Base-by-base conservation (phyloP, 371 early-diverging fungal species). In the Mucor plumbeus region DNA sequence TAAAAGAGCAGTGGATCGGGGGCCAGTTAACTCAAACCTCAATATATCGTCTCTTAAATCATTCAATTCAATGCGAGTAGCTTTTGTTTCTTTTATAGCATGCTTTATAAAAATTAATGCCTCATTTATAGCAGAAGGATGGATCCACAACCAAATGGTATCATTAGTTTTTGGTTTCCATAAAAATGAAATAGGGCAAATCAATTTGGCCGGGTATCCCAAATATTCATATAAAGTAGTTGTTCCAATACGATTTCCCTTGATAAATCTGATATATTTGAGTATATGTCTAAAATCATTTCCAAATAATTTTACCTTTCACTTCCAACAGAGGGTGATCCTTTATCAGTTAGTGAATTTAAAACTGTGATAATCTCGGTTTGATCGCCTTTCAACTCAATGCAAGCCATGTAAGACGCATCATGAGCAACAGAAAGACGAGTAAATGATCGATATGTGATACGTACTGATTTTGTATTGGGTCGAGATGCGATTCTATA, bases 1-100 rank as follows among this genome's bases (percentile, higher is more conserved):
- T 54, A 94, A 72, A 6, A 92, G 69, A 15, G 93, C 90, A 7
- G 90, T 89, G 8, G 91, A 81, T 9, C 92, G 80, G 14, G 94
- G 93, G n/a, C 95, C 95, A 1, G 89, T 87, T 39, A 94, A 79
- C 58, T 93, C 91, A 74, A 93, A 93, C 56, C 86, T 78, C 7
- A 87, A 68, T 7, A 90, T 47, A 1, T 85, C 75, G 17, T 81
- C 71, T 40, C 84, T 75, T n/a, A 67, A 47, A 33, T 74, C 74
- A 9, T 61, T 73, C 40, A 80, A 36, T 11, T 65, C 47, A 4
- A 82, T 59, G 19, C 65, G 41, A 21, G 38, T 44, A 6, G 59
- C 21, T 26, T 70, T 53, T 48, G 64, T 61, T 17, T 64, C 65
- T 1, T 65, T 19, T 5, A 74, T 53, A 3, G 70, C 64, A 2